Evolutionary conservation across 2,329 filamentous ascomycete genomes (phyloP), one percentile per base, ranked within the genome.

Genomic region (Colletotrichum cereale): DNA sequence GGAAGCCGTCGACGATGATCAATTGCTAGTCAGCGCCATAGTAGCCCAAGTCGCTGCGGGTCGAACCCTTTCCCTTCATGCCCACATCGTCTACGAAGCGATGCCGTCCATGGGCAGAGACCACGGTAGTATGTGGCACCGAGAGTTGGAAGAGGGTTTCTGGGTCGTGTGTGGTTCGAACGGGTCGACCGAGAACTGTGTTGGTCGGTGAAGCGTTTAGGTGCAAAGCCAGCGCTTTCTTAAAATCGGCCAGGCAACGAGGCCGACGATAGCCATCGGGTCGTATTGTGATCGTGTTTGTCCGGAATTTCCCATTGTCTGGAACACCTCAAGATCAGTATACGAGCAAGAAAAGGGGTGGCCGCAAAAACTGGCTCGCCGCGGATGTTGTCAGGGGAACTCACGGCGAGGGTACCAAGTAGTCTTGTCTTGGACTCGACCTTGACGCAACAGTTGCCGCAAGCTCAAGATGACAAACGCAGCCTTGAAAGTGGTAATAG

Each of bases 301-400:
- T n/a, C 75, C 74, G 48, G 72, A 71, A 44, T 76, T 75, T 5
- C 73, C 75, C 40, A 75, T 62, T 5, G 56, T 48, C 62, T 74
- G 67, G 57, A 74, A 73, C 73, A 29, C 6, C 8, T 11, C 14
- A 18, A 42, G 21, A 21, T 65, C 40, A 44, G 52, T 34, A 44
- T 18, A 91, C 31, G 89, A 91, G 11, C 86, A 89, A 92, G 91
- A 75, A 89, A 89, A 3, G 83, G 38, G 21, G 10, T 16, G 31
- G 11, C 52, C 2, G 21, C 31, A 36, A 11, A 36, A 31, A 55
- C 31, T 24, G 31, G 21, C 31, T 16, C 18, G 40, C n/a, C 24
- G 14, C 11, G 44, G 31, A 29, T 18, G 7, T 21, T 14, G 11
- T 40, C 56, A 24, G 44, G 18, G 42, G 6, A 8, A 55, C 73